Evolutionary conservation across 2,329 filamentous ascomycete species (phyloP).

Genomic region (Ascochyta pisi): DNA sequence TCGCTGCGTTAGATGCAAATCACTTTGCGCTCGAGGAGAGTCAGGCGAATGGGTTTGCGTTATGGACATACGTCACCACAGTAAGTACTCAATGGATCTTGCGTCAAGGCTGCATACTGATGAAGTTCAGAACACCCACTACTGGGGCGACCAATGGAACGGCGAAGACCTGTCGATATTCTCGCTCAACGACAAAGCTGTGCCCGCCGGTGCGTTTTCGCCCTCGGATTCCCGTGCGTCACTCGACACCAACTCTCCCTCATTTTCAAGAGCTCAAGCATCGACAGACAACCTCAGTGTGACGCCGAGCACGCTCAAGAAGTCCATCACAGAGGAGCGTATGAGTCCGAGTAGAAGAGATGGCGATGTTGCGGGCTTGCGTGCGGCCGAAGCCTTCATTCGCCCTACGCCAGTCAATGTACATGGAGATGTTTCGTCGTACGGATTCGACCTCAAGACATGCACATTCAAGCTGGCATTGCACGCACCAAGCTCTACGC

Average conservation of each 20-base stretch:
- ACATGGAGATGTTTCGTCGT: constrained; percentile 72
- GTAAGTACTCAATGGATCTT: constrained; percentile 53
- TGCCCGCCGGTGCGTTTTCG: constrained; percentile 60
- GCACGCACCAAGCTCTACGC: constrained; percentile 64
- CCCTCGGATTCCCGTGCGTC: constrained; percentile 59
- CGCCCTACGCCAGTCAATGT: constrained; percentile 81
- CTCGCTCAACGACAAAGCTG: constrained; percentile 78
- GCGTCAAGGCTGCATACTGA: constrained; percentile 20
- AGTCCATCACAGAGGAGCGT: constrained; percentile 67
- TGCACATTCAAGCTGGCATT: constrained; percentile 80
- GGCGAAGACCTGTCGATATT: constrained; percentile 94
- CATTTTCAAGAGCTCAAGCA: constrained; percentile 60
- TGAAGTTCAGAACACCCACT: constrained; percentile 74
- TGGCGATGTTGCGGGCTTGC: constrained; percentile 65
- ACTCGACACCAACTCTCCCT: constrained; percentile 58
- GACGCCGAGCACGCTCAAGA: constrained; percentile 77
- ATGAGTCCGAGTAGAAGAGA: constrained; percentile 47
- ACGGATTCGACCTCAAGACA: constrained; percentile 82
- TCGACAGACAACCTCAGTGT: constrained; percentile 60
- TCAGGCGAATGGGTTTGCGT: constrained; percentile 79
- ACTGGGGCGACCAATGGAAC: constrained; percentile 94
- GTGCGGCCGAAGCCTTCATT: constrained; percentile 91
- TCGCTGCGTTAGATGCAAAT: constrained; percentile 92
- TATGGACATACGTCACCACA: constrained; percentile 84
- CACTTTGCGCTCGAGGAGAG: constrained; percentile 90